Evolutionary conservation across 2,329 filamentous ascomycete genomes (phyloP), one percentile per base, ranked within the genome.

Genomic region (Arachnomyces sp.): DNA sequence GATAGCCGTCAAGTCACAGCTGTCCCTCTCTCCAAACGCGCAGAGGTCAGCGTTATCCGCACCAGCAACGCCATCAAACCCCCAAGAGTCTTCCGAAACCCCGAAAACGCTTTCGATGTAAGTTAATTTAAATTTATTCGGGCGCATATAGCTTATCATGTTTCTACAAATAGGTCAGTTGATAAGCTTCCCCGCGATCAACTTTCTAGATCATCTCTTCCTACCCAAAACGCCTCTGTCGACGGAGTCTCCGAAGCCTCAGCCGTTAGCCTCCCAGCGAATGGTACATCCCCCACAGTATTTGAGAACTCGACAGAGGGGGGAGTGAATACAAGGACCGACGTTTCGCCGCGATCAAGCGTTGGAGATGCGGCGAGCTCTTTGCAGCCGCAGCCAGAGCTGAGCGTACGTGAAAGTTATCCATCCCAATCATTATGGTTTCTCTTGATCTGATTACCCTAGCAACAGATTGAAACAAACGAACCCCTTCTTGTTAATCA

Each of bases 391-490:
- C 52, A 47, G 17, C 37, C 52, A 12, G 52, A 48, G 37, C 47
- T 60, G 15, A 54, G 39, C 17, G 57, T 60, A 50, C 34, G 53
- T 48, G 13, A 34, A 18, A 34, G 31, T 3, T 12, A 30, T 16
- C 28, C 29, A 25, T 9, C 21, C 21, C n/a, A 5, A 5, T 9
- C 21, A 5, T 25, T 5, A 25, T 25, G 5, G 21, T 5, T 25
- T 25, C 5, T 9, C 21, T 9, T 25, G 21, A 9, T 25, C 21
- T 25, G 21, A 25, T 25, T 9, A 25, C 21, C 5, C 5, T 25
- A 9, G 21, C 30, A 35, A 29, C 36, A 65, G 62, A 56, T 63
- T 36, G 54, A 53, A 48, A 62, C 56, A 16, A 42, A 45, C 15
- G 51, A 47, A 34, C 40, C 45, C 29, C 36, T 39, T 40, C 42